Evolutionary conservation across 208 protist genomes (phyloP), one percentile per base, ranked within the genome.

Genomic region (Leishmania lainsoni): DNA sequence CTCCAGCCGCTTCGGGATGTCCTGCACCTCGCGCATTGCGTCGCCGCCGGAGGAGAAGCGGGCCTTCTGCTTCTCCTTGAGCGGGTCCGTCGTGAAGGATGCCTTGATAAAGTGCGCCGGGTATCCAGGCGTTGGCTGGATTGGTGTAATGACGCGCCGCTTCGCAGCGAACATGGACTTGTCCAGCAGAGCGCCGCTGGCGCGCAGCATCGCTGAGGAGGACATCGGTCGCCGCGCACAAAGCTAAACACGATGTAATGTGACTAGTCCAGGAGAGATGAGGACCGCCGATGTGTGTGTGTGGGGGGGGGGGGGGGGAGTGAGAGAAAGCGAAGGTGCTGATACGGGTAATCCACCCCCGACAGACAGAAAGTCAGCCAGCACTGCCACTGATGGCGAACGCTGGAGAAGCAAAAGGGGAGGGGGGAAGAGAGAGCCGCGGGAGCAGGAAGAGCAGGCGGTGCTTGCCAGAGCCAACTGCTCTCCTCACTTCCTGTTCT

Each of bases 91-190:
- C 3, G 95, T 97, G 82, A 96, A 97, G 76, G 92, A 81, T 3
- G 93, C 88, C 75, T 95, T 94, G 85, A 98, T 95, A 78, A 95
- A 91, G 86, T 96, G 92, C 8, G 89, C 87, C 14, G 93, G 92
- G 78, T 87, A 96, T 86, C 87, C 89, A 3, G 95, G 95, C 26
- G 93, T 97, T 3, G 95, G 90, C 45, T 96, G 93, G 59, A 98
- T 96, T 0, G 95, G 95, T 6, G 95, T 86, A 86, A 98, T 98
- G 22, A 97, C 93, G 79, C 93, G 93, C 14, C 95, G 93, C 86
- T 97, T 97, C 52, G 93, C 95, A 72, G 95, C 95, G 85, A 98
- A 98, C 90, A 98, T 95, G 66, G 95, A 96, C 85, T 98, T 98
- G 88, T 97, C 92, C 77, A 79, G 80, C 83, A 96, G 87, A 75